phyloP scores from a whole-genome alignment of 1,139 yeast genomes.

The Kluyveromyces marxianus region DNA sequence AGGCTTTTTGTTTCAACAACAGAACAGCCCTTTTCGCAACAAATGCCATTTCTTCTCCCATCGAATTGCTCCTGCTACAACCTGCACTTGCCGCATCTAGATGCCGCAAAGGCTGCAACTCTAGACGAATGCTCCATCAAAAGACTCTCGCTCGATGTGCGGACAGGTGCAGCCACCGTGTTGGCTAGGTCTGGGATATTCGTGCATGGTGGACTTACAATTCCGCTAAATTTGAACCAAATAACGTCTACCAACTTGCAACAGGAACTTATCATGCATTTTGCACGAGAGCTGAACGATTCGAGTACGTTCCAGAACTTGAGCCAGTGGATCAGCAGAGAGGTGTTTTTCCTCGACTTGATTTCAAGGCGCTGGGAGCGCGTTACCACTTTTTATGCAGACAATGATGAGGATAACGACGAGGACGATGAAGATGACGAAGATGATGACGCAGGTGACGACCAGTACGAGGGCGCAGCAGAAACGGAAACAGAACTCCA shows the following conservation, averaged over 20 bases:
- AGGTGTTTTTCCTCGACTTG: constrained; percentile 49
- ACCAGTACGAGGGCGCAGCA: too few species aligned
- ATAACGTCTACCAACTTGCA: constrained; percentile 31
- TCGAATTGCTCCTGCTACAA: constrained; percentile 30
- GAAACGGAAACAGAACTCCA: too few species aligned
- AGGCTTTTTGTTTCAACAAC: background rate
- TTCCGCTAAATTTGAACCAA: constrained; percentile 43
- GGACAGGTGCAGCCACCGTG: constrained; percentile 61
- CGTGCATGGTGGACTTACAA: constrained; percentile 61
- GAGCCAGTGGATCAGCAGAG: constrained; percentile 46
- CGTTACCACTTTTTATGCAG: constrained; percentile 25
- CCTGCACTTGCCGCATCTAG: constrained; percentile 25
- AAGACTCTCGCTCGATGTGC: constrained; percentile 38
- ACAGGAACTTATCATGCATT: constrained; percentile 23
- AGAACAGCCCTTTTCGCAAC: background rate
- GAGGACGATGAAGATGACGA: background rate
- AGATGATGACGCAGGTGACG: too few species aligned
- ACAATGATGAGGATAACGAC: constrained; percentile 3
- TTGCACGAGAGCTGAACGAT: constrained; percentile 17
- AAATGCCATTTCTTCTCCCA: constrained; percentile 32
- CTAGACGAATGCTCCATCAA: constrained; percentile 18
- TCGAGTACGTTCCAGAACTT: constrained; percentile 18
- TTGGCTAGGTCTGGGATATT: constrained; percentile 52
- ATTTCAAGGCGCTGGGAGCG: constrained; percentile 51
- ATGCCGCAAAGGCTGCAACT: constrained; percentile 9